These are phyloP conservation scores for Hibiscus tridactylites DNA, from an alignment of 345 rosid genomes.

Conservation along the genomic window DNA sequence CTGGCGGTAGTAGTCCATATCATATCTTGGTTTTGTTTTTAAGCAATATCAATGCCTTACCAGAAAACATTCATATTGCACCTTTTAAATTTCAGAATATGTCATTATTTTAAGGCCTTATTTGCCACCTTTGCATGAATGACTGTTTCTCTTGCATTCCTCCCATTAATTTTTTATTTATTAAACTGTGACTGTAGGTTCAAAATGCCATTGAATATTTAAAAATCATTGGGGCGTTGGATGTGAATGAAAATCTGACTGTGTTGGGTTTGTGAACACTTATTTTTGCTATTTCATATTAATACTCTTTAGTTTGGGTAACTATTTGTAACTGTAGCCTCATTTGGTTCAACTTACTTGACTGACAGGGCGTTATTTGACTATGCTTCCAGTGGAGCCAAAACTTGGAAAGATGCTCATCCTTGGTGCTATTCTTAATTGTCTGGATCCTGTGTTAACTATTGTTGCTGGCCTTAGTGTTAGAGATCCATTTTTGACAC, in stretches of 20 bases:
- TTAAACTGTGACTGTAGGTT: conserved; percentile 38
- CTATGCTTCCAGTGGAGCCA: conserved; percentile 91
- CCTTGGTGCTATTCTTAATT: conserved; percentile 74
- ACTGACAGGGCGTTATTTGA: conserved; percentile 71
- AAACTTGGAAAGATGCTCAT: conserved; percentile 94
- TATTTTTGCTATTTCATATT: neutral
- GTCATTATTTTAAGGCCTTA: neutral
- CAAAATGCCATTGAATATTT: conserved; percentile 88
- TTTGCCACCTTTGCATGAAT: neutral
- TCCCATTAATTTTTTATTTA: neutral
- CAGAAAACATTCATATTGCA: neutral
- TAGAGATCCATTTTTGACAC: conserved; percentile 88
- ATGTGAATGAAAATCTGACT: conserved; percentile 69
- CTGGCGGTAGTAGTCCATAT: conserved; percentile 48
- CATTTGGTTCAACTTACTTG: conserved; percentile 18
- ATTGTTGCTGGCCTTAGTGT: conserved; percentile 85
- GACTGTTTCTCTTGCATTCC: neutral
- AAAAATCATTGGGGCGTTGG: conserved; percentile 81
- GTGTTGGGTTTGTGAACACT: conserved; percentile 42
- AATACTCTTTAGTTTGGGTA: conserved; percentile 10
- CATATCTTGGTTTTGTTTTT: conserved; percentile 1
- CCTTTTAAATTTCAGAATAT: neutral
- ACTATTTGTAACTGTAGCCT: conserved; percentile 7
- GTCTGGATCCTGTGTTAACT: conserved; percentile 81
- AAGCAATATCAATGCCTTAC: neutral